These are phyloP conservation scores for Wickerhamiella galacta DNA, from an alignment of 805 yeast genomes.

Conservation along the genomic window DNA sequence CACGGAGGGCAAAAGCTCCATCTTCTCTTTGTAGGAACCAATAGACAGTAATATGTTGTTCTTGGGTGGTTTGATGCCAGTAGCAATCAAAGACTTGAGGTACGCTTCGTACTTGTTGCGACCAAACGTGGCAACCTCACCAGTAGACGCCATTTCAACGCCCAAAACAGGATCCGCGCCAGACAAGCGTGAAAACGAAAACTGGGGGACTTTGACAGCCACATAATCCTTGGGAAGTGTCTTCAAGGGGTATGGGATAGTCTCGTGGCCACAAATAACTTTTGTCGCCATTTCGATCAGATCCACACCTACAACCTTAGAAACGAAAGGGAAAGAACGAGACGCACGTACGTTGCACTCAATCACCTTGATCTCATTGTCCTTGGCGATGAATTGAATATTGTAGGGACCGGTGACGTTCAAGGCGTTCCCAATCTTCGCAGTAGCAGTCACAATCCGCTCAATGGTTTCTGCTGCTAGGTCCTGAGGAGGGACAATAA, in stretches of 20 bases:
- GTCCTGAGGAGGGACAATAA: slow-evolving; percentile 94
- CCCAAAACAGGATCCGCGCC: slow-evolving; percentile 98
- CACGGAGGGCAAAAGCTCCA: slow-evolving; percentile 79
- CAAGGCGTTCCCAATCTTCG: slow-evolving; percentile 87
- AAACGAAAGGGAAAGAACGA: slow-evolving; percentile 97
- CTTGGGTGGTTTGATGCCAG: slow-evolving; percentile 90
- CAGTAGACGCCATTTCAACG: slow-evolving; percentile 98
- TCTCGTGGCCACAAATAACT: slow-evolving; percentile 79
- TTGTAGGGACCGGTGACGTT: slow-evolving; percentile 95
- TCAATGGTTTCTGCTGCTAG: slow-evolving; percentile 79
- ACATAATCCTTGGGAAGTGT: slow-evolving; percentile 85
- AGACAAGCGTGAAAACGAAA: slow-evolving; percentile 88
- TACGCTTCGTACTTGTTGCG: slow-evolving; percentile 94
- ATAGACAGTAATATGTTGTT: slow-evolving; percentile 84
- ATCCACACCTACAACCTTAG: slow-evolving; percentile 92
- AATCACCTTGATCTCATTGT: slow-evolving; percentile 89
- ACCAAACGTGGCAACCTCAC: slow-evolving; percentile 97
- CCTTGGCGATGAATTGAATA: slow-evolving; percentile 91
- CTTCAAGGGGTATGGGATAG: slow-evolving; percentile 78
- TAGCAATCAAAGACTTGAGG: slow-evolving; percentile 81
- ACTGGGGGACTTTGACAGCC: slow-evolving; percentile 93
- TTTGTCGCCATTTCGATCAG: slow-evolving; percentile 94
- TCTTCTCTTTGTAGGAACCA: slow-evolving; percentile 94
- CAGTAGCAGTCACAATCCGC: slow-evolving; percentile 87
- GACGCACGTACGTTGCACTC: slow-evolving; percentile 98